These are phyloP conservation scores for Conticribra weissflogii DNA, from an alignment of 108 stramenopile species.

Conservation along the genomic window DNA sequence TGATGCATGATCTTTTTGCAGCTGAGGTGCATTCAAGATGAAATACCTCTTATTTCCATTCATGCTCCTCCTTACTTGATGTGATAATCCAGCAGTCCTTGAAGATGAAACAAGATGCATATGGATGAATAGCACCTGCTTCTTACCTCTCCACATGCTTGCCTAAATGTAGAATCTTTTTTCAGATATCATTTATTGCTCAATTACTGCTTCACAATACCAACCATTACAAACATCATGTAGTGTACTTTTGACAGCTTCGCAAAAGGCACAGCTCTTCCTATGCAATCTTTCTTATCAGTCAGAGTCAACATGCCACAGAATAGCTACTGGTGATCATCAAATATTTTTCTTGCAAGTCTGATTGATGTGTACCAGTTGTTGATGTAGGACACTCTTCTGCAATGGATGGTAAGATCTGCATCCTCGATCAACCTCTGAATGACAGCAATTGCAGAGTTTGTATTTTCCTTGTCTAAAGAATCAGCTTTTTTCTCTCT, in stretches of 20 bases:
- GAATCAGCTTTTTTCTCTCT: too few relatives aligned
- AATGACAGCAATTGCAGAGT: neutral
- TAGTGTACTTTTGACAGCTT: conserved; percentile 16
- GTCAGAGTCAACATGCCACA: conserved; percentile 20
- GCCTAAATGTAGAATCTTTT: conserved; percentile 17
- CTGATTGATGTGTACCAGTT: conserved; percentile 16
- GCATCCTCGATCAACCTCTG: neutral
- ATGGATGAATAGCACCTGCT: conserved; percentile 14
- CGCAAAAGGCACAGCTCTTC: conserved; percentile 13
- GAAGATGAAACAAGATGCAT: conserved; percentile 7
- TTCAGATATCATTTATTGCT: neutral
- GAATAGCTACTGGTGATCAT: conserved; percentile 9
- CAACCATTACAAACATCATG: conserved; percentile 14
- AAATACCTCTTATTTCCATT: neutral
- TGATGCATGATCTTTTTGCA: neutral
- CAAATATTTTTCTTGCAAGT: conserved; percentile 6
- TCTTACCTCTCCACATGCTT: conserved; percentile 16
- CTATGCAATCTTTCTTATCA: conserved; percentile 4
- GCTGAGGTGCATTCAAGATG: neutral
- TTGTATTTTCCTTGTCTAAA: neutral
- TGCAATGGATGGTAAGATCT: neutral
- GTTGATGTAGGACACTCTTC: conserved; percentile 9
- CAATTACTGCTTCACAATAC: conserved; percentile 19
- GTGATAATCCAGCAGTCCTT: too few relatives aligned
- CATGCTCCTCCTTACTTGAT: conserved; percentile 4